Evolutionary conservation across 164 flowering plant species (phyloP), one percentile per base, ranked within the genome.

Genomic region (Kingdonia uniflora): DNA sequence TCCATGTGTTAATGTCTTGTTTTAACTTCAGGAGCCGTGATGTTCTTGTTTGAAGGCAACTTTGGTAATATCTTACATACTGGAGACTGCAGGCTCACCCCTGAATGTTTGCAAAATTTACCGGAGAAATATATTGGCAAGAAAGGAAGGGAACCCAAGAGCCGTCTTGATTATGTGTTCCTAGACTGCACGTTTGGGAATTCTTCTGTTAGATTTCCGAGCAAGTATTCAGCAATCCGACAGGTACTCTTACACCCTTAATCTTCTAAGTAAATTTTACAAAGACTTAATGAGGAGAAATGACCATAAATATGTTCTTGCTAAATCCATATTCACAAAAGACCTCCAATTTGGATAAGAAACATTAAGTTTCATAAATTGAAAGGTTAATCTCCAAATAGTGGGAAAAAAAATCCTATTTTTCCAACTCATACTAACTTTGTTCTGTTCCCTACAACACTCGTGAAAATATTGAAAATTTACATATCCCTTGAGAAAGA

Each of bases 101-200:
- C 71, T 14, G 91, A 85, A 48, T 85, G 83, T 69, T 64, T 88
- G 57, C 73, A 59, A 41, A 69, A 51, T 40, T 70, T 88, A 44
- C 95, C 95, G 2, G 71, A 78, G 53, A 83, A 78, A 66, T 83
- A 81, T 59, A 21, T 83, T 44, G 74, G 81, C 52, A 75, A 59
- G 57, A 76, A 65, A 69, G 76, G 80, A 42, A 76, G 68, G 58
- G 68, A 71, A 42, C 82, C 84, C 1, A 51, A 40, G 49, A 69
- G 73, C 63, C 72, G 41, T 25, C 81, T 88, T 63, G 89, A 88
- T 69, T 85, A 60, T 51, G 51, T 83, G 29, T 88, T 85, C 63
- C 68, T 88, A 43, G 97, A 88, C 68, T 88, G 95, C 66, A 88
- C 97, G 11, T 88, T 88, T 69, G 95, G 87, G 58, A 80, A 43